Evolutionary conservation across 2,329 filamentous ascomycete species (phyloP).

Genomic region (Elsinoe ampelina): DNA sequence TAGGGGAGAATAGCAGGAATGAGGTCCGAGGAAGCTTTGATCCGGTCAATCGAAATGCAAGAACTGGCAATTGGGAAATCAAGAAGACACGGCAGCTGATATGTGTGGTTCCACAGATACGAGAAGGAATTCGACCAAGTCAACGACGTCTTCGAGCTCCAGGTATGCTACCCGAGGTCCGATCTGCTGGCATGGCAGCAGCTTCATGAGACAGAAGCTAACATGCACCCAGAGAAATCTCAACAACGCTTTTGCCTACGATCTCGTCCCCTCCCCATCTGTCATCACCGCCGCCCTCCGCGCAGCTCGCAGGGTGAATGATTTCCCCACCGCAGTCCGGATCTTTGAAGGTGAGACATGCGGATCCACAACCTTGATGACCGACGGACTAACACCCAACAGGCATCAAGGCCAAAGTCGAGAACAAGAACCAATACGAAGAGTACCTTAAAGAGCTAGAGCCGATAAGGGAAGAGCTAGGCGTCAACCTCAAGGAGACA

Average conservation of each 20-base stretch:
- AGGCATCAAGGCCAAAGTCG: slow-evolving; percentile 99
- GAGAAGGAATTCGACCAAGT: slow-evolving; percentile 98
- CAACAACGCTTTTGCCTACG: slow-evolving; percentile 99
- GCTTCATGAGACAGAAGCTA: background rate
- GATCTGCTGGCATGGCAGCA: background rate
- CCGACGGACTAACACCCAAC: slow-evolving; percentile 15
- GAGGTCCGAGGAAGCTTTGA: slow-evolving; percentile 18
- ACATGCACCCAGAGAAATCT: slow-evolving; percentile 63
- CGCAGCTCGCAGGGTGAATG: slow-evolving; percentile 92
- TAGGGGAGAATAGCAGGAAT: slow-evolving; percentile 3
- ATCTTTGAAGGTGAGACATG: slow-evolving; percentile 81
- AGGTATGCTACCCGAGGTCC: slow-evolving; percentile 53
- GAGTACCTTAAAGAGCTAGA: slow-evolving; percentile 93
- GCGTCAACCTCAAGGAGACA: slow-evolving; percentile 82
- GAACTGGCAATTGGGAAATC: background rate
- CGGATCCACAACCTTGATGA: background rate
- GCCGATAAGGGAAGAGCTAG: slow-evolving; percentile 84
- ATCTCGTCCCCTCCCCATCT: slow-evolving; percentile 89
- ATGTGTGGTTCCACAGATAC: slow-evolving; percentile 55
- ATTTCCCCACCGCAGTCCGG: slow-evolving; percentile 95
- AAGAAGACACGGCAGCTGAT: slow-evolving; percentile 13
- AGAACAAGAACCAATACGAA: slow-evolving; percentile 96
- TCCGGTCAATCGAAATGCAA: background rate
- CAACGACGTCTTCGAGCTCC: slow-evolving; percentile 98
- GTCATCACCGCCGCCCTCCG: slow-evolving; percentile 86